A percentile compares a stretch with the other conserved stretches of the same genome.
Evolutionary conservation across 345 rosid genomes (phyloP).

Genomic region (Lenwebbia sp.): DNA sequence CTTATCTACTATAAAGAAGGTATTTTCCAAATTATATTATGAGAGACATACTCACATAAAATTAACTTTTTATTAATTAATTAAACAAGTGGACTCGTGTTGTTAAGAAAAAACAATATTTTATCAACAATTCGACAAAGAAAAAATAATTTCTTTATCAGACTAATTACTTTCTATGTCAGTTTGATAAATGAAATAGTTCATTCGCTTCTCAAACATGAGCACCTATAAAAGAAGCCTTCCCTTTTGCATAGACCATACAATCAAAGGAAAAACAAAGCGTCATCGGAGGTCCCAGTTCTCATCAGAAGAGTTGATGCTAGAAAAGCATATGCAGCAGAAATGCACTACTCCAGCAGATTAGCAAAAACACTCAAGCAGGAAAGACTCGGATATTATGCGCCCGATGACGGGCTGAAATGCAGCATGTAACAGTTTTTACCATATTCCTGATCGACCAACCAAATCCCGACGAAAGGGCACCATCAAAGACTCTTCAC

Average conservation of each 20-base stretch:
- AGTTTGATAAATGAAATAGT: not conserved
- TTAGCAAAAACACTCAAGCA: not conserved
- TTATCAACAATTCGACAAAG: not conserved
- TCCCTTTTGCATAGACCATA: not conserved
- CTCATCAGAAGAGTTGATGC: not conserved
- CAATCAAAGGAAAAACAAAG: not conserved
- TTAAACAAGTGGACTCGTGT: not conserved
- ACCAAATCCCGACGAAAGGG: not conserved
- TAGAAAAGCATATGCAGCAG: not conserved
- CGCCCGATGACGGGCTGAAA: not conserved
- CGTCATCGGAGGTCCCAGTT: not conserved
- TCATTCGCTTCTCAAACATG: not conserved
- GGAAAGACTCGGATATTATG: not conserved
- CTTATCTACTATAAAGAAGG: not conserved
- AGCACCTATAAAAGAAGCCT: not conserved
- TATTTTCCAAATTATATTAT: not conserved
- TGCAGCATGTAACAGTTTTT: not conserved
- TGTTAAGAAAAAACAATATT: not conserved
- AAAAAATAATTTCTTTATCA: not conserved
- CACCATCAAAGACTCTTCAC: no score
- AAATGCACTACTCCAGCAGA: not conserved
- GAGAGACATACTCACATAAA: not conserved
- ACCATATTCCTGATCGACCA: not conserved
- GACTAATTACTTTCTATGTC: not conserved
- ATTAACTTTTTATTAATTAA: not conserved